A percentile compares a stretch with the other conserved stretches of the same genome.
Evolutionary conservation across 2,329 filamentous ascomycete genomes (phyloP).

Genomic region (Pyricularia grisea): DNA sequence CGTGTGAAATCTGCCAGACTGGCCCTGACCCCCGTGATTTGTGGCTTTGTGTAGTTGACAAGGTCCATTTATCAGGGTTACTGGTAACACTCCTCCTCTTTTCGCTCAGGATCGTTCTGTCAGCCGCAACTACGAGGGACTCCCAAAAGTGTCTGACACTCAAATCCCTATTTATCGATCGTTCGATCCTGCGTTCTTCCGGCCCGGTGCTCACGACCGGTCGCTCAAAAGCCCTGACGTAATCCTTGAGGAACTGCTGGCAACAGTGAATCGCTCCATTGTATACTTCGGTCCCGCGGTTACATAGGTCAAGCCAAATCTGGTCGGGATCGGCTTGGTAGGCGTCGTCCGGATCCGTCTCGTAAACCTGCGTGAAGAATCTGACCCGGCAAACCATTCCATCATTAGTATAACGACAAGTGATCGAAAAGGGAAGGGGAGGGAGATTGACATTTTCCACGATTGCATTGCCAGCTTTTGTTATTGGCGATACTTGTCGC

Average conservation of each 20-base stretch:
- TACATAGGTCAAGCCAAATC: neutral
- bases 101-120: neutral
- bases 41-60: neutral
- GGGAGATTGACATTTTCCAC: neutral
- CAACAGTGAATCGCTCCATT: neutral
- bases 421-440: neutral
- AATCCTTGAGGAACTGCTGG: neutral
- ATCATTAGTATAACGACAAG: neutral
- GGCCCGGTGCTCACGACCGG: neutral
- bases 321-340: neutral
- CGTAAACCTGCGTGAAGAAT: neutral
- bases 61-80: neutral
- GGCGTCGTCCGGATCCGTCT: neutral
- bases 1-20: neutral
- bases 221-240: neutral
- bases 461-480: neutral
- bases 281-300: neutral
- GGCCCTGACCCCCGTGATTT: neutral
- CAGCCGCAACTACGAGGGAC: neutral
- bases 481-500: neutral
- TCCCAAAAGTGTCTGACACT: neutral
- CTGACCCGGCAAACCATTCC: neutral
- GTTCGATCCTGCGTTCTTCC: neutral
- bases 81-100: neutral
- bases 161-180: neutral